Base-by-base conservation (phyloP, 2,329 filamentous ascomycete genomes). In the Lachnellula willkommii region DNA sequence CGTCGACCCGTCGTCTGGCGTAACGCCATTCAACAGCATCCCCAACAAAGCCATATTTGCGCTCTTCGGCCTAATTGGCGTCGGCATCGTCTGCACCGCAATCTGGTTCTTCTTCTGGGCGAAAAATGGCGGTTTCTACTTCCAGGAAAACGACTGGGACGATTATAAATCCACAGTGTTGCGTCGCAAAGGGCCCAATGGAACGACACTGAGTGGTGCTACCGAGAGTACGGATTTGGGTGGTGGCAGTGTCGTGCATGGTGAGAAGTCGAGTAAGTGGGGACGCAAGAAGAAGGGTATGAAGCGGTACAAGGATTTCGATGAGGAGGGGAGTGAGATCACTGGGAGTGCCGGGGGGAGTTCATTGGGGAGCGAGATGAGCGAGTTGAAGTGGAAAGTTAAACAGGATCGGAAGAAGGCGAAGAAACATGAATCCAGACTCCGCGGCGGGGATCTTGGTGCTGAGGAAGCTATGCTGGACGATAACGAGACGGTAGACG, bases 71-170 rank as follows among this genome's bases (percentile, higher is more conserved):
- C 71, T 96, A 17, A 83, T 97, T 52, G 90, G 89, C 36, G 84
- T 85, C 0, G 83, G 75, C 35, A 88, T 97, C 69, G 88, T 94
- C 24, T 57, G 89, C 3, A 81, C 78, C 0, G 82, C 80, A 24
- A 90, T 97, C 68, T 99, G 94, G 92, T 96, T 99, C 80, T 97
- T 99, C 81, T 95, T 95, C 80, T 95, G 90, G 88, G 93, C 93
- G 55, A 93, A 89, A 74, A 96, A 97, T 66, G 94, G 94, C 59
- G 94, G 94, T 14, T 96, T 97, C 76, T 77, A 88, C 61, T 97
- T 91, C 79, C 81, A 81, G 47, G 77, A 95, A 60, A 79, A 83
- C 37, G 94, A 99, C 73, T 99, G 94, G 93, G 93, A 97, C 5
- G 94, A 99, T 68, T 99, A 99, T 82, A 97, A 97, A 72, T 87